These are phyloP conservation scores for Oryza longistaminata DNA, from an alignment of 176 grass and related monocot species.

Conservation along the genomic window DNA sequence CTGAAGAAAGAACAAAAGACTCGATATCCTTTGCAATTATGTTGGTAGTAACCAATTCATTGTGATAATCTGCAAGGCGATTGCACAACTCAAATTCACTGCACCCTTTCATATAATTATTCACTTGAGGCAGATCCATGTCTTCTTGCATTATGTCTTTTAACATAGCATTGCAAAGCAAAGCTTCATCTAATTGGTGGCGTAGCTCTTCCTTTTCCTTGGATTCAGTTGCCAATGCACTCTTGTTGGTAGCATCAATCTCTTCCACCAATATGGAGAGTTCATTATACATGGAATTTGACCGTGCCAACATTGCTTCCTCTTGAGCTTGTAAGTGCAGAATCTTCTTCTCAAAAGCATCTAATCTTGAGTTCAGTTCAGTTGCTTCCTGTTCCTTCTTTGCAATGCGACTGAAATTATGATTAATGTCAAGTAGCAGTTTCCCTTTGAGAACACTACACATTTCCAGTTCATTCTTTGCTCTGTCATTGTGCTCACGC, in stretches of 20 bases:
- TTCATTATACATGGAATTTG: conserved; percentile 74
- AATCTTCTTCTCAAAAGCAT: conserved; percentile 83
- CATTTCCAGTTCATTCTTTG: conserved; percentile 77
- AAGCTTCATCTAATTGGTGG: conserved; percentile 49
- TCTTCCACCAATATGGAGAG: conserved; percentile 64
- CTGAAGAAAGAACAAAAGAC: conserved; percentile 51
- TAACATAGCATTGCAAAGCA: conserved; percentile 44
- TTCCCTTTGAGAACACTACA: conserved; percentile 92
- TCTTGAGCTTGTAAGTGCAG: conserved; percentile 79
- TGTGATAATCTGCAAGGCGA: conserved; percentile 40
- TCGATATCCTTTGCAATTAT: conserved; percentile 59
- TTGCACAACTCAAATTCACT: conserved; percentile 51
- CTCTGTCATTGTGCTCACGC: conserved; percentile 70
- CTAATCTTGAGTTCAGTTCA: conserved; percentile 58
- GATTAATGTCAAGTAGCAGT: conserved; percentile 81
- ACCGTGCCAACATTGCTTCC: conserved; percentile 81
- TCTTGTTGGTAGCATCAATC: conserved; percentile 68
- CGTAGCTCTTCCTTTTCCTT: conserved; percentile 64
- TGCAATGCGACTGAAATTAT: conserved; percentile 73
- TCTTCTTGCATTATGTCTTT: conserved; percentile 44
- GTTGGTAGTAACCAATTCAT: conserved; percentile 43
- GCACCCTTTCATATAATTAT: conserved; percentile 24
- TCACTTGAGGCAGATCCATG: conserved; percentile 37
- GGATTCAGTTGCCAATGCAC: conserved; percentile 47
- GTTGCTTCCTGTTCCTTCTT: conserved; percentile 87